A percentile compares a stretch with the other conserved stretches of the same genome.
These are phyloP conservation scores for Amanita thiersii DNA, from an alignment of 768 basidiomycete species.

Conservation along the genomic window DNA sequence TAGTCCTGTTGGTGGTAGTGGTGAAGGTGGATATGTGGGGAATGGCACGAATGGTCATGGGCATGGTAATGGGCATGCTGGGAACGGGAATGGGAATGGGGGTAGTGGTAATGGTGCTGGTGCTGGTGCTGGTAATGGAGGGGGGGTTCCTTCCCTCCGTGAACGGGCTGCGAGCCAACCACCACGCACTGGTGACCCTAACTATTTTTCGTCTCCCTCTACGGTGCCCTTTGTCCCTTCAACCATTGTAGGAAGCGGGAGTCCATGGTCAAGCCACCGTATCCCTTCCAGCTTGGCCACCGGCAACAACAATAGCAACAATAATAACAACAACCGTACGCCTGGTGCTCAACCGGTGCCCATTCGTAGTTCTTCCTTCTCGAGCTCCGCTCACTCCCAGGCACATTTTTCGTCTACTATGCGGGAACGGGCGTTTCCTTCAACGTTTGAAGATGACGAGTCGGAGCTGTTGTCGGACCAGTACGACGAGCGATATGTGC, in stretches of 20 bases:
- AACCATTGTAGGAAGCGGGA: constrained; percentile 32
- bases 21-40: neutral
- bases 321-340: constrained; percentile 8
- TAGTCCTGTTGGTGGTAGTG: constrained; percentile 2
- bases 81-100: no score
- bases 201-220: constrained; percentile 43
- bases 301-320: constrained; percentile 5
- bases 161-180: constrained; percentile 70
- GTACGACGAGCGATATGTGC: constrained; percentile 49
- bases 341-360: constrained; percentile 40
- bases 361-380: constrained; percentile 64
- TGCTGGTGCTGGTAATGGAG: no score
- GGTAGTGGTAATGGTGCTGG: neutral
- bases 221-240: constrained; percentile 44
- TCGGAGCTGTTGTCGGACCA: constrained; percentile 49
- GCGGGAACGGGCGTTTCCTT: constrained; percentile 62
- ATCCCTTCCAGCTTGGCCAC: constrained; percentile 32
- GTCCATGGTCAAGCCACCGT: constrained; percentile 38
- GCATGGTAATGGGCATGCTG: neutral
- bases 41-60: neutral
- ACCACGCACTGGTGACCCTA: constrained; percentile 41
- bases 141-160: constrained; percentile 30
- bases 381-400: constrained; percentile 40
- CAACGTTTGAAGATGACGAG: constrained; percentile 80
- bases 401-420: constrained; percentile 54